These are phyloP conservation scores for Kitagawia praeruptora DNA, from an alignment of 129 eudicot species.

Conservation along the genomic window DNA sequence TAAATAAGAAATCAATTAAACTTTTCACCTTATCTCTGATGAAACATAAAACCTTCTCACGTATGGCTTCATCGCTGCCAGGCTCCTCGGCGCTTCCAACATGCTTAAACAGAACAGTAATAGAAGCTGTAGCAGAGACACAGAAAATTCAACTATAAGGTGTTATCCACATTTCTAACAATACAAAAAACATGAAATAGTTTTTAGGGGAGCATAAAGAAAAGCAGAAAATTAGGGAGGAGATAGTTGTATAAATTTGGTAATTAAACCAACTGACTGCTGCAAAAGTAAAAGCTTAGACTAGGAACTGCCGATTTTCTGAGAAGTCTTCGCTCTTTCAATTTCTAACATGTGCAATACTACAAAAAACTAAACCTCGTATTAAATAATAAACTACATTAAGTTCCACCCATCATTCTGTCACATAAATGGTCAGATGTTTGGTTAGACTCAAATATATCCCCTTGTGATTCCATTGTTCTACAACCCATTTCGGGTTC, in stretches of 20 bases:
- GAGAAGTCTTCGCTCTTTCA: background rate
- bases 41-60: conserved; percentile 51
- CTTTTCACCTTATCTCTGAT: conserved; percentile 50
- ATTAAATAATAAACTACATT: background rate
- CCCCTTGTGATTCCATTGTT: background rate
- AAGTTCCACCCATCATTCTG: background rate
- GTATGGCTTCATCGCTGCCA: conserved; percentile 40
- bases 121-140: conserved; percentile 40
- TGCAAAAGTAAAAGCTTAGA: background rate
- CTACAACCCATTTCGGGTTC: background rate
- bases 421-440: background rate
- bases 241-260: background rate
- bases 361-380: background rate
- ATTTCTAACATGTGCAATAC: background rate
- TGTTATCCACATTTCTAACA: background rate
- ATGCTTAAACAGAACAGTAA: conserved; percentile 53
- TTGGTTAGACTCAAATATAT: background rate
- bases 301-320: background rate
- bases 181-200: background rate
- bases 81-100: conserved; percentile 46
- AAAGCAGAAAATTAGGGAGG: background rate
- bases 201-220: background rate
- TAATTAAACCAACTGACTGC: background rate
- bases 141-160: background rate
- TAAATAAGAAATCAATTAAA: background rate